A percentile compares a stretch with the other conserved stretches of the same genome.
Conservation (phyloP, 805 yeast species). For the Candida gorgasii region DNA sequence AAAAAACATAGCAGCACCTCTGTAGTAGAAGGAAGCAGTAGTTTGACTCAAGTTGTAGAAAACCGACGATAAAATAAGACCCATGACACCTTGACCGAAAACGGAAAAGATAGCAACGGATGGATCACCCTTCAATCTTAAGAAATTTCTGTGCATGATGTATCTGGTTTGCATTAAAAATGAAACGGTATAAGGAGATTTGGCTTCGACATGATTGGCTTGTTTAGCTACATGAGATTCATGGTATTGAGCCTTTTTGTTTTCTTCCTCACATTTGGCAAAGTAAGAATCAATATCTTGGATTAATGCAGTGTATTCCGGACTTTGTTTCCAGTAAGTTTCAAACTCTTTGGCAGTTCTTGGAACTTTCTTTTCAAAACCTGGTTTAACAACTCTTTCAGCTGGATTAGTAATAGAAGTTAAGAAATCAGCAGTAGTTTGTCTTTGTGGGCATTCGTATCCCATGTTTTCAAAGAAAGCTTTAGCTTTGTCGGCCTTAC, state of each 20-base stretch:
- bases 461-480: slow-evolving; percentile 63
- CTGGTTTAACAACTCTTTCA: slow-evolving; percentile 52
- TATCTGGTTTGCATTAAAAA: slow-evolving; percentile 52
- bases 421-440: slow-evolving; percentile 66
- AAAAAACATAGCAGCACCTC: slow-evolving; percentile 66
- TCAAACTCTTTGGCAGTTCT: slow-evolving; percentile 58
- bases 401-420: slow-evolving; percentile 67
- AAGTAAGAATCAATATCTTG: slow-evolving; percentile 45
- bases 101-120: slow-evolving; percentile 54
- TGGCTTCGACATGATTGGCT: slow-evolving; percentile 34
- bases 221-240: slow-evolving; percentile 37
- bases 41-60: slow-evolving; percentile 51
- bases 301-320: slow-evolving; percentile 45
- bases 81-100: slow-evolving; percentile 55
- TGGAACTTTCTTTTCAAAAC: slow-evolving; percentile 54
- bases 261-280: slow-evolving; percentile 19
- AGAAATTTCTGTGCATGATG: slow-evolving; percentile 54
- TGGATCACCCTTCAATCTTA: slow-evolving; percentile 56
- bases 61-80: slow-evolving; percentile 61
- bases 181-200: slow-evolving; percentile 42
- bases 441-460: slow-evolving; percentile 58
- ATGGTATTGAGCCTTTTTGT: slow-evolving; percentile 21
- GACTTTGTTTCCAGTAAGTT: slow-evolving; percentile 57
- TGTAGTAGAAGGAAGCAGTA: slow-evolving; percentile 57
- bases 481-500: slow-evolving; percentile 43